phyloP scores from a whole-genome alignment of 139 green algal species.

The Chlamydomonas asymmetrica region DNA sequence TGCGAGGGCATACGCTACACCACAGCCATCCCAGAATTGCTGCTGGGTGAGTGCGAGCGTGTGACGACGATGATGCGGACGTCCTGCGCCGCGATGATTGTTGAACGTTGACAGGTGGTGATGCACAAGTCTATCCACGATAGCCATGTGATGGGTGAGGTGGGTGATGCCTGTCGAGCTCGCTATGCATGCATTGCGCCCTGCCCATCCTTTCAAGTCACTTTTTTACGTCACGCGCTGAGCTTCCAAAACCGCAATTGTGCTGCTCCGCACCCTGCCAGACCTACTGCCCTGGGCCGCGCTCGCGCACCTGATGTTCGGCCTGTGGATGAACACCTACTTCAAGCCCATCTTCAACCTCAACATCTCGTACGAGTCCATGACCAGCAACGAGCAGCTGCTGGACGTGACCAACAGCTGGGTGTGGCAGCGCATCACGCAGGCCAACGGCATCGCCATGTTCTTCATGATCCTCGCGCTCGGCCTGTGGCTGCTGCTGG shows the following conservation, averaged over 20 bases:
- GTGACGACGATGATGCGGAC: too few species aligned
- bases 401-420: neutral
- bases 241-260: too few species aligned
- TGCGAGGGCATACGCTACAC: conserved; percentile 36
- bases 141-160: too few species aligned
- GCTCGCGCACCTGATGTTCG: conserved; percentile 48
- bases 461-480: conserved; percentile 36
- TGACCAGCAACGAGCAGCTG: neutral
- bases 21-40: conserved; percentile 31
- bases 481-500: conserved; percentile 43
- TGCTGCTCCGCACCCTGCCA: too few species aligned
- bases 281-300: conserved; percentile 49
- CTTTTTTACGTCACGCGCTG: too few species aligned
- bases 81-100: too few species aligned
- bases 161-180: too few species aligned
- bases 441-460: conserved; percentile 54
- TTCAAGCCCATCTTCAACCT: conserved; percentile 33
- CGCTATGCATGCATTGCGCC: too few species aligned
- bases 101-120: too few species aligned
- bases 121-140: too few species aligned
- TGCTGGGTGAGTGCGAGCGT: conserved; percentile 34
- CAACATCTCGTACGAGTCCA: neutral
- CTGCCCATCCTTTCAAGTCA: too few species aligned
- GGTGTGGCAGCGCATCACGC: conserved; percentile 38
- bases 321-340: conserved; percentile 62